Evolutionary conservation across 164 flowering plant genomes (phyloP).

Genomic region (Umbellularia californica): DNA sequence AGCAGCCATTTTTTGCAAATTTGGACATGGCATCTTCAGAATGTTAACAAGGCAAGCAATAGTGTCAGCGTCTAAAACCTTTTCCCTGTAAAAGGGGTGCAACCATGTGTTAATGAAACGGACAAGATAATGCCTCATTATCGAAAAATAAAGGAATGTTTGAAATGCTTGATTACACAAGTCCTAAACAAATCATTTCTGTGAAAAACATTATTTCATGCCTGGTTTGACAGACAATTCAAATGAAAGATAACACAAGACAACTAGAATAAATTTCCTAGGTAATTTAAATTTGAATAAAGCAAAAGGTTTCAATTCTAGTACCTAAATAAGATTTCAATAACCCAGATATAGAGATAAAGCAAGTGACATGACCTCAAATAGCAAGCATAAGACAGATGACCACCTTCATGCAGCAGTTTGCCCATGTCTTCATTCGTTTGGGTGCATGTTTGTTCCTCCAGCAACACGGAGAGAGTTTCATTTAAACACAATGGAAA

Average conservation of each 20-base stretch:
- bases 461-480: too few species aligned
- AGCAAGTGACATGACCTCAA: too few species aligned
- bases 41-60: slow-evolving; percentile 52
- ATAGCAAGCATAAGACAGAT: too few species aligned
- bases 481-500: too few species aligned
- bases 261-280: background rate
- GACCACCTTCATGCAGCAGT: too few species aligned
- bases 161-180: background rate
- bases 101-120: background rate
- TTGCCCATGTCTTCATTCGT: too few species aligned
- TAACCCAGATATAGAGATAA: too few species aligned
- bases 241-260: background rate
- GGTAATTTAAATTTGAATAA: too few species aligned
- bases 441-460: too few species aligned
- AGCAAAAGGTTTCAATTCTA: too few species aligned
- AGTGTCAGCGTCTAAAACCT: slow-evolving; percentile 36
- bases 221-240: background rate
- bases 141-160: background rate
- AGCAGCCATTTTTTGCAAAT: slow-evolving; percentile 65
- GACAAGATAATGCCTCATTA: background rate
- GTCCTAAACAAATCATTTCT: background rate
- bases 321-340: too few species aligned
- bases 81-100: slow-evolving; percentile 24
- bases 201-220: background rate
- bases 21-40: slow-evolving; percentile 48